Percentiles rank a stretch among this genome's conserved stretches.
These are phyloP conservation scores for Geotrichum macrosporum DNA, from an alignment of 1,139 yeast genomes.

Conservation along the genomic window DNA sequence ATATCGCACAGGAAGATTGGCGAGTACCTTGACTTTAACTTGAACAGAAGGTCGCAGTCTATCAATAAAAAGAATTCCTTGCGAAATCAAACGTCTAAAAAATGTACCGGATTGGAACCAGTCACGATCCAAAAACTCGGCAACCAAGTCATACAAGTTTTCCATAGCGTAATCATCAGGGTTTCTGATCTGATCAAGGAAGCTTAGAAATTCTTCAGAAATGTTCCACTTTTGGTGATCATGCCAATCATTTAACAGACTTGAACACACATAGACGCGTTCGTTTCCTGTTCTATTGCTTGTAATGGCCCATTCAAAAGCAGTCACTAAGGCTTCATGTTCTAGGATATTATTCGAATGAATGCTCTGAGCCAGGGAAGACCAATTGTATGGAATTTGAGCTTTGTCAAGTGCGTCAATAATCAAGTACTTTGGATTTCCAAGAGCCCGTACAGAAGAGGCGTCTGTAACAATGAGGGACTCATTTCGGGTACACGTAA, in stretches of 20 bases:
- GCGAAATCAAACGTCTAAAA: constrained; percentile 71
- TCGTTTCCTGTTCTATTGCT: constrained; percentile 27
- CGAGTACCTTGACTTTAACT: constrained; percentile 47
- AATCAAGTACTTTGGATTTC: constrained; percentile 25
- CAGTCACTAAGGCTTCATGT: constrained; percentile 26
- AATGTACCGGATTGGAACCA: constrained; percentile 62
- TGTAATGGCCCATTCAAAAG: constrained; percentile 36
- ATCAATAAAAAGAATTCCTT: constrained; percentile 62
- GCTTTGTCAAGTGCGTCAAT: constrained; percentile 28
- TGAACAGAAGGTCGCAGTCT: constrained; percentile 27
- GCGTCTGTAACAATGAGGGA: constrained; percentile 31
- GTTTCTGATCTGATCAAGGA: constrained; percentile 30
- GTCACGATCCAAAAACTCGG: constrained; percentile 49
- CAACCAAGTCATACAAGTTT: constrained; percentile 49
- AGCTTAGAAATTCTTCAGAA: constrained; percentile 31
- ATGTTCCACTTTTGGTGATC: constrained; percentile 29
- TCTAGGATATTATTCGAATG: constrained; percentile 24
- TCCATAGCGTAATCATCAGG: constrained; percentile 31
- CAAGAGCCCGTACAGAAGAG: constrained; percentile 25
- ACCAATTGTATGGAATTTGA: constrained; percentile 26
- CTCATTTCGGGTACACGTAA: constrained; percentile 32
- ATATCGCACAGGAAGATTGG: constrained; percentile 47
- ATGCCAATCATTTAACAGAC: constrained; percentile 26
- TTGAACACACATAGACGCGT: constrained; percentile 29
- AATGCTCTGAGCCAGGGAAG: constrained; percentile 26